Evolutionary conservation across 2,329 filamentous ascomycete species (phyloP).

Genomic region (Bipolaris cookei): DNA sequence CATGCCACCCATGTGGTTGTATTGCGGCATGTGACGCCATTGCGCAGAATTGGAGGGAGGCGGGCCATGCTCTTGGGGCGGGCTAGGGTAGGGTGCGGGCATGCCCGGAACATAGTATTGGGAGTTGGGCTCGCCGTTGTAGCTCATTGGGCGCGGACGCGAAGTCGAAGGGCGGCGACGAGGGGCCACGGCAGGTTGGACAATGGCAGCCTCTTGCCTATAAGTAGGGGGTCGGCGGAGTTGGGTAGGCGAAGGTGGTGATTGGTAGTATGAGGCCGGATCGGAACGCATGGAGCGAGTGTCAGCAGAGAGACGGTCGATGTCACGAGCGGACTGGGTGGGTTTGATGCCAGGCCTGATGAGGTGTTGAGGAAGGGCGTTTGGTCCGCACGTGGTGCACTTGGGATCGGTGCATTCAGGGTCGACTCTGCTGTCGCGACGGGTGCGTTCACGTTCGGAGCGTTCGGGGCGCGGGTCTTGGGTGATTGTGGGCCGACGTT

Average conservation of each 20-base stretch:
- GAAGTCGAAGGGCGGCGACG: slow-evolving; percentile 35
- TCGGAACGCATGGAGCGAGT: slow-evolving; percentile 41
- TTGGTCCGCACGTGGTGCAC: slow-evolving; percentile 36
- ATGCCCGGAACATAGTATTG: slow-evolving; percentile 32
- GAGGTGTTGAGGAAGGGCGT: slow-evolving; percentile 18
- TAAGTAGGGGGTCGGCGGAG: slow-evolving; percentile 27
- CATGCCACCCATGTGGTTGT: slow-evolving; percentile 11
- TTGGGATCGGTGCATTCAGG: slow-evolving; percentile 45
- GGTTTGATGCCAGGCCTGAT: slow-evolving; percentile 23
- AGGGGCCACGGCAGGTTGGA: slow-evolving; percentile 38
- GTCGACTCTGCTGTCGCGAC: slow-evolving; percentile 21
- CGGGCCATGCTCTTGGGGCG: slow-evolving; percentile 39
- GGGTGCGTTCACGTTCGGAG: not conserved
- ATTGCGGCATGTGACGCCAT: slow-evolving; percentile 25
- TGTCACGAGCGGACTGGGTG: slow-evolving; percentile 40
- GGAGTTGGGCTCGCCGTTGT: slow-evolving; percentile 33
- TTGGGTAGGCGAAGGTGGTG: slow-evolving; percentile 40
- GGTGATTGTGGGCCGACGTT: slow-evolving; percentile 24
- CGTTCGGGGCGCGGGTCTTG: slow-evolving; percentile 15
- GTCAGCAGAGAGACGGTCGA: slow-evolving; percentile 33
- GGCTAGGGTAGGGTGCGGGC: slow-evolving; percentile 29
- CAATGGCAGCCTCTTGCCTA: slow-evolving; percentile 33
- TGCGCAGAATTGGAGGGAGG: slow-evolving; percentile 42
- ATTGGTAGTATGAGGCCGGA: slow-evolving; percentile 31
- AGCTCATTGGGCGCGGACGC: slow-evolving; percentile 43